phyloP scores from a whole-genome alignment of 2,329 filamentous ascomycete species.

The Sporothrix humicola region DNA sequence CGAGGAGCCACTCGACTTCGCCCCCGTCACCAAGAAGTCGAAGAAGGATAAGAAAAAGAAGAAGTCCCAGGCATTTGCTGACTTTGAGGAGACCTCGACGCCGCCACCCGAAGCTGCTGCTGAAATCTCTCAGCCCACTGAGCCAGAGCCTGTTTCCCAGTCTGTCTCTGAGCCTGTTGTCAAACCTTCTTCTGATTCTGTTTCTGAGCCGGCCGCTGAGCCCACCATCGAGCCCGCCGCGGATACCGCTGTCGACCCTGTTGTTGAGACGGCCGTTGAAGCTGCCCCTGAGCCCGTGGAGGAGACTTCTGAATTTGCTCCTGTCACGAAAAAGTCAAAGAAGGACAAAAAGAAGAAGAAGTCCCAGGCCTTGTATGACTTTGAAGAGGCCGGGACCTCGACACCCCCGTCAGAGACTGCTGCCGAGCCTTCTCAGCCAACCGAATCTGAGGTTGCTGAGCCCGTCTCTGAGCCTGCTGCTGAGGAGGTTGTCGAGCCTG shows the following conservation, averaged over 20 bases:
- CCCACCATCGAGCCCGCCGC: background rate
- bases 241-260: background rate
- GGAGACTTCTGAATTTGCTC: background rate
- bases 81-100: conserved; percentile 8
- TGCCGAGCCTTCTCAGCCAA: too few relatives aligned
- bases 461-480: background rate
- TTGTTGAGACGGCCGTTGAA: background rate
- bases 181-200: background rate
- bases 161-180: background rate
- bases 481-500: background rate
- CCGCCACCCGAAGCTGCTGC: background rate
- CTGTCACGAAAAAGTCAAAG: conserved; percentile 14
- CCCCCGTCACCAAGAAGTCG: conserved; percentile 5
- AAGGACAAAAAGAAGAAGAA: conserved; percentile 22
- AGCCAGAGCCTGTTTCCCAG: too few relatives aligned
- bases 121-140: background rate
- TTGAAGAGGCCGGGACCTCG: background rate
- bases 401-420: background rate
- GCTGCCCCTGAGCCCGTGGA: conserved; percentile 1
- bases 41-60: conserved; percentile 24
- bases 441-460: background rate
- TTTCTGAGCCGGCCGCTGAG: too few relatives aligned
- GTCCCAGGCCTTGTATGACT: conserved; percentile 10
- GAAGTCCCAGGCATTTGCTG: conserved; percentile 8
- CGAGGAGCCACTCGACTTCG: background rate